Conservation (phyloP, 768 basidiomycete species). For the Lyophyllum atratum region DNA sequence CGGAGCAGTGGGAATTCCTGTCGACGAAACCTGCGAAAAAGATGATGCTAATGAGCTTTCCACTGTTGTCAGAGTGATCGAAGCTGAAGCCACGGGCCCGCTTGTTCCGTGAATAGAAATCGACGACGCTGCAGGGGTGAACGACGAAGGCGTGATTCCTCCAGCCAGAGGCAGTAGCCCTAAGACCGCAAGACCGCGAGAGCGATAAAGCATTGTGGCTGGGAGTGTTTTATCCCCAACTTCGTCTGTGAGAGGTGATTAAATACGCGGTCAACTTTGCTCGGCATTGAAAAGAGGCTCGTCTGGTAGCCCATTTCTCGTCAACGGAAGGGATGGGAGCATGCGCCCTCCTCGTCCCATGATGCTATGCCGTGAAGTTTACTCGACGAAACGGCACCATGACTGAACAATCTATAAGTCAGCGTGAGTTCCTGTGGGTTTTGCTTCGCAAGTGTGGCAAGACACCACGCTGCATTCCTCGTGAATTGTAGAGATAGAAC, state of each 20-base stretch:
- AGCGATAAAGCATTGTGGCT: not conserved
- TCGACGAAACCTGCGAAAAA: not conserved
- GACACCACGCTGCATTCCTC: constrained; percentile 1
- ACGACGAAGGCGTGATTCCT: not conserved
- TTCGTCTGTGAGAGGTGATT: not conserved
- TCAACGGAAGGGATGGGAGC: constrained; percentile 8
- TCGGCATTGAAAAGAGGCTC: constrained; percentile 3
- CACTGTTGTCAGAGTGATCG: not conserved
- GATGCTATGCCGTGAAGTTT: constrained; percentile 5
- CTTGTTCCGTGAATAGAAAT: not conserved
- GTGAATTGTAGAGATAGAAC: not conserved
- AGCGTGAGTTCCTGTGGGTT: constrained; percentile 8
- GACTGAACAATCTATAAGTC: not conserved
- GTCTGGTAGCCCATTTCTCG: not conserved
- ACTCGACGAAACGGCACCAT: not conserved
- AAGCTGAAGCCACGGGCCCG: not conserved
- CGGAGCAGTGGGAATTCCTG: not conserved
- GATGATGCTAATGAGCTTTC: not conserved
- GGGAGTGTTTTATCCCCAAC: not conserved
- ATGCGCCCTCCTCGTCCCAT: constrained; percentile 15
- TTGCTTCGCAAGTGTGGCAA: not conserved
- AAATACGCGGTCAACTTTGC: constrained; percentile 13
- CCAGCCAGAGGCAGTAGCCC: not conserved
- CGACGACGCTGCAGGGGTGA: not conserved
- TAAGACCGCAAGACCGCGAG: not conserved